These are phyloP conservation scores for Avena sativa DNA, from an alignment of 176 grass and related monocot genomes.

Conservation along the genomic window DNA sequence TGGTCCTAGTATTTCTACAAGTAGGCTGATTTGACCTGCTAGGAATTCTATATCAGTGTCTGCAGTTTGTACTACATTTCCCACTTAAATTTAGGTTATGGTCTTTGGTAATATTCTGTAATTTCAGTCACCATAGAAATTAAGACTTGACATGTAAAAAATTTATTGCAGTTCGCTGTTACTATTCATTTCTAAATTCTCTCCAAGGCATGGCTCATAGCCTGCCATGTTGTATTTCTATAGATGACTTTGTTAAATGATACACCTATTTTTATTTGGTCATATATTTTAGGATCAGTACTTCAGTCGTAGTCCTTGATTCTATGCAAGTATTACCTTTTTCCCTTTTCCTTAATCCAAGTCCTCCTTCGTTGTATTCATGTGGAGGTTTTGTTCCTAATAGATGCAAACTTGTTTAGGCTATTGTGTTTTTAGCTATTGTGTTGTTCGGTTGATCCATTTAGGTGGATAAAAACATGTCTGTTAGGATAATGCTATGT, in stretches of 20 bases:
- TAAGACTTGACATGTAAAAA: not conserved
- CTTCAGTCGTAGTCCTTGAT: not conserved
- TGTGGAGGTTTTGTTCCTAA: too few relatives aligned
- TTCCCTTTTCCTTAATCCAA: too few relatives aligned
- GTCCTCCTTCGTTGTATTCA: too few relatives aligned
- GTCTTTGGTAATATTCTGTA: not conserved
- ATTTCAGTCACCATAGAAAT: constrained; percentile 5
- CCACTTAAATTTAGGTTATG: not conserved
- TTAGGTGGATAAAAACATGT: too few relatives aligned
- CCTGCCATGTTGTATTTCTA: constrained; percentile 9
- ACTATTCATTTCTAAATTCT: not conserved
- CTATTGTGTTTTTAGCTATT: too few relatives aligned
- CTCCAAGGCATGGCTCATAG: too few relatives aligned
- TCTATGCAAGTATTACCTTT: too few relatives aligned
- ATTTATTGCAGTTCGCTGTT: constrained; percentile 12
- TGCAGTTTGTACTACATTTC: not conserved
- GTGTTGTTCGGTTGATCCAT: too few relatives aligned
- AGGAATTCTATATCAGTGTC: not conserved
- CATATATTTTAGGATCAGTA: not conserved
- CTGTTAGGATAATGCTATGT: too few relatives aligned
- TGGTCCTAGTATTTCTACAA: not conserved
- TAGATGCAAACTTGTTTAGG: too few relatives aligned
- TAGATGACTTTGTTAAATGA: not conserved
- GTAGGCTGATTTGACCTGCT: not conserved
- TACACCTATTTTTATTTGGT: constrained; percentile 10